Evolutionary conservation across 2,329 filamentous ascomycete genomes (phyloP).

Genomic region (Amauroascus verrucosus): DNA sequence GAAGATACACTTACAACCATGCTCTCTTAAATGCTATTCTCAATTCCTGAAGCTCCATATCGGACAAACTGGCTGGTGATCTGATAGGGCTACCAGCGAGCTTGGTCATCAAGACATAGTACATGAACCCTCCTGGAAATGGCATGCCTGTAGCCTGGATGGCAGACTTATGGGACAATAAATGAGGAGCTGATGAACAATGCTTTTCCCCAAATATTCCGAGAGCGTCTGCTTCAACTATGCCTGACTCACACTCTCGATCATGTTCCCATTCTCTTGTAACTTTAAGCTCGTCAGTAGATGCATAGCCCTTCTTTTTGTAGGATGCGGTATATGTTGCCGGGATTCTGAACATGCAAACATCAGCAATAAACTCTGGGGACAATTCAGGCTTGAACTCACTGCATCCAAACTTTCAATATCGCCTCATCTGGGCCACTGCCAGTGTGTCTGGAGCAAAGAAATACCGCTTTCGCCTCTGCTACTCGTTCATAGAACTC

Average conservation of each 20-base stretch:
- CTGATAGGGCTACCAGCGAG: neutral
- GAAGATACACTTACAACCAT: neutral
- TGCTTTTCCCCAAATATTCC: neutral
- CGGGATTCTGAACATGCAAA: neutral
- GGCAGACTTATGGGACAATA: neutral
- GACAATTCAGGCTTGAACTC: neutral
- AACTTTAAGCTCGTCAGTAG: neutral
- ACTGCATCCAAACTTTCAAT: slow-evolving; percentile 10
- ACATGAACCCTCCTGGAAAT: slow-evolving; percentile 1
- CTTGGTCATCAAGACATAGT: slow-evolving; percentile 10
- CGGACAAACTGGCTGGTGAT: neutral
- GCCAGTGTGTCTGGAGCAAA: slow-evolving; percentile 1
- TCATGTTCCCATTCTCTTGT: neutral
- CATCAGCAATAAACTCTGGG: neutral
- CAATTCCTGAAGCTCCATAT: neutral
- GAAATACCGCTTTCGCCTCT: neutral
- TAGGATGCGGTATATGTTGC: neutral
- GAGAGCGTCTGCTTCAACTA: slow-evolving; percentile 1
- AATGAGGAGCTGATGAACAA: slow-evolving; percentile 3
- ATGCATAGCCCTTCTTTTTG: neutral
- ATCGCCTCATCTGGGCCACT: slow-evolving; percentile 1
- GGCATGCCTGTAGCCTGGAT: neutral
- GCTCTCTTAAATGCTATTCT: neutral
- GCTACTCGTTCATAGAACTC: neutral
- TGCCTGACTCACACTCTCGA: neutral